phyloP scores from a whole-genome alignment of 2,329 filamentous ascomycete genomes.

The Colletotrichum salicis region DNA sequence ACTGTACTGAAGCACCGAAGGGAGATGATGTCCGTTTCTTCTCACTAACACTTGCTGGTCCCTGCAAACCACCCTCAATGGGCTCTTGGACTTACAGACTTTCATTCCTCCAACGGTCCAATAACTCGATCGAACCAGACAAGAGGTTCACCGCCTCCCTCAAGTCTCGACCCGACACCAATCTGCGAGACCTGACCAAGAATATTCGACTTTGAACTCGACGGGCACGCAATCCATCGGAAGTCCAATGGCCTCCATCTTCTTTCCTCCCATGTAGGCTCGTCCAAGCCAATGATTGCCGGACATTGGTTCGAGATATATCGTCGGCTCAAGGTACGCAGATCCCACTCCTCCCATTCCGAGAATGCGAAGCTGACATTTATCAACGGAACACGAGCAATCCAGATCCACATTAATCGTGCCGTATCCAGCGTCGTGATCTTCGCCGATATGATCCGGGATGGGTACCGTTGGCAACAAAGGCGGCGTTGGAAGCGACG shows the following conservation, averaged over 20 bases:
- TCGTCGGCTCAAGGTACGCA: not conserved
- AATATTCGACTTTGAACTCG: slow-evolving; percentile 11
- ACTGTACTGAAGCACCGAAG: no score
- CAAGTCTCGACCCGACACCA: slow-evolving; percentile 12
- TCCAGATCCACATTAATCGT: slow-evolving; percentile 33
- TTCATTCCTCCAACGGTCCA: not conserved
- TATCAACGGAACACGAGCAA: slow-evolving; percentile 26
- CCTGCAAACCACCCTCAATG: no score
- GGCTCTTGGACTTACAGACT: no score
- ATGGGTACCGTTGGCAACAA: slow-evolving; percentile 50
- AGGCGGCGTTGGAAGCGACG: slow-evolving; percentile 35
- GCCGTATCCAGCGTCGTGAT: slow-evolving; percentile 46
- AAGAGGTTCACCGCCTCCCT: not conserved
- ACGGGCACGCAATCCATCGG: not conserved
- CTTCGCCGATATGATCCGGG: slow-evolving; percentile 53
- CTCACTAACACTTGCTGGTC: no score
- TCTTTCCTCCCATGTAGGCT: not conserved
- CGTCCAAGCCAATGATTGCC: slow-evolving; percentile 37
- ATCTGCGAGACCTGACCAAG: not conserved
- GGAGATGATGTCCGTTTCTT: not conserved
- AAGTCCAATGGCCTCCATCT: no score
- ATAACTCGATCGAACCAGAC: slow-evolving; percentile 18
- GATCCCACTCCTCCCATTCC: not conserved
- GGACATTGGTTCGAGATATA: slow-evolving; percentile 35
- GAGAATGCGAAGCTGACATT: slow-evolving; percentile 34